phyloP scores from a whole-genome alignment of 345 rosid species.

The Carallia brachiata region DNA sequence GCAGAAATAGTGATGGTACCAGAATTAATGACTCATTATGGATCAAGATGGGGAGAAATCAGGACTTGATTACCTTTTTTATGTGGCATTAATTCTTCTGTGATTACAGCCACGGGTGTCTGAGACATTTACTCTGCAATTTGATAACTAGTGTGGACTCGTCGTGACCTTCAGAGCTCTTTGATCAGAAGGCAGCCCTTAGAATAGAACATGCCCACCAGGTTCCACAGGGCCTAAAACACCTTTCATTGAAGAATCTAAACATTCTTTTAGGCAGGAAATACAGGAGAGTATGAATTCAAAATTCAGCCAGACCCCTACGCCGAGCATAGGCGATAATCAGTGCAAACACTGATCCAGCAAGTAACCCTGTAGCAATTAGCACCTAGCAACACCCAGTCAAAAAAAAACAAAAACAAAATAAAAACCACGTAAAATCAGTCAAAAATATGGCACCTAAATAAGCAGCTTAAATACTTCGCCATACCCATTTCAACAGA shows the following conservation, averaged over 20 bases:
- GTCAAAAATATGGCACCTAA: constrained; percentile 4
- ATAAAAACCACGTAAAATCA: background rate
- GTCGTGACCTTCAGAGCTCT: too few species aligned
- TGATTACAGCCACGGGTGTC: too few species aligned
- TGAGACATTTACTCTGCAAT: too few species aligned
- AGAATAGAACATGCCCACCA: background rate
- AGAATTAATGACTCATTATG: too few species aligned
- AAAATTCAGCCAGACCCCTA: constrained; percentile 90
- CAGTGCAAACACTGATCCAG: constrained; percentile 39
- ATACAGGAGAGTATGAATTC: constrained; percentile 9
- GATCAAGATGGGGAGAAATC: too few species aligned
- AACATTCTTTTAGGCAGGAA: background rate
- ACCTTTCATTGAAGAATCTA: background rate
- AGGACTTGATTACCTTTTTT: too few species aligned
- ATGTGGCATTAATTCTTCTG: too few species aligned
- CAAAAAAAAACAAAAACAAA: background rate
- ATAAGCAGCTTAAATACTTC: background rate
- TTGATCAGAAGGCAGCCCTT: too few species aligned
- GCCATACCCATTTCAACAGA: constrained; percentile 78
- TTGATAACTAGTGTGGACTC: too few species aligned
- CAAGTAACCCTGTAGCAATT: constrained; percentile 38
- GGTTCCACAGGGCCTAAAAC: background rate
- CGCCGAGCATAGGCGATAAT: constrained; percentile 75
- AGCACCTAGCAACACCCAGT: constrained; percentile 52
- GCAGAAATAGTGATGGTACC: too few species aligned